Base-by-base conservation (phyloP, 306 rosid genomes). In the Morella rubra region DNA sequence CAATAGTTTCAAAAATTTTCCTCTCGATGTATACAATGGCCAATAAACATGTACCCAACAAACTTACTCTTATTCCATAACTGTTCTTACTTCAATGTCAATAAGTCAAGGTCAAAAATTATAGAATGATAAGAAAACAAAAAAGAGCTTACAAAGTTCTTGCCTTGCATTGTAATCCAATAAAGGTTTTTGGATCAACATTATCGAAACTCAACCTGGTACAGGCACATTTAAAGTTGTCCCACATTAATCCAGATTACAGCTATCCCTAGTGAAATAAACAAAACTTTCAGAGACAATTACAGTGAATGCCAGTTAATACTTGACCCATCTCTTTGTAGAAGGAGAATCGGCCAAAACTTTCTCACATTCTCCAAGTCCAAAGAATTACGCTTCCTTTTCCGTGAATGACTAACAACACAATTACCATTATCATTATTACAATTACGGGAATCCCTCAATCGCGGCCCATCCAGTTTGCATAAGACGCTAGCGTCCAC, bases 301-400 rank as follows among this genome's bases (percentile, higher is more conserved):
- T 75, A 8, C 37, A 65, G n/a, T 14, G 53, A 44, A 69, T n/a
- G n/a, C n/a, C n/a, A 61, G 27, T 50, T 41, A 45, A 53, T 74
- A 95, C 99, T 85, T 80, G 68, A 88, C 88, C 99, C 99, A 95
- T 91, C 85, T 84, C 91, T 88, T 95, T 22, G 81, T 76, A 5
- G 86, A 8, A 56, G 86, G 84, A 32, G 91, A 84, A 54, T 89
- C 93, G 13, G 85, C 73, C 50, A 79, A 20, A 47, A 72, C 12
- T 73, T 82, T 91, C 2, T 84, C 86, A 8, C 59, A 72, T 85
- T 85, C 56, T n/a, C n/a, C n/a, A n/a, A n/a, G n/a, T 62, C 88
- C 64, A 53, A 56, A 20, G 91, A 77, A 78, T 64, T 82, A 56
- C 77, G 81, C 86, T 82, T 89, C 64, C 71, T 77, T 71, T 68